Evolutionary conservation across 1,284 basidiomycete genomes (phyloP).

Genomic region (Cutaneotrichosporon sp.): DNA sequence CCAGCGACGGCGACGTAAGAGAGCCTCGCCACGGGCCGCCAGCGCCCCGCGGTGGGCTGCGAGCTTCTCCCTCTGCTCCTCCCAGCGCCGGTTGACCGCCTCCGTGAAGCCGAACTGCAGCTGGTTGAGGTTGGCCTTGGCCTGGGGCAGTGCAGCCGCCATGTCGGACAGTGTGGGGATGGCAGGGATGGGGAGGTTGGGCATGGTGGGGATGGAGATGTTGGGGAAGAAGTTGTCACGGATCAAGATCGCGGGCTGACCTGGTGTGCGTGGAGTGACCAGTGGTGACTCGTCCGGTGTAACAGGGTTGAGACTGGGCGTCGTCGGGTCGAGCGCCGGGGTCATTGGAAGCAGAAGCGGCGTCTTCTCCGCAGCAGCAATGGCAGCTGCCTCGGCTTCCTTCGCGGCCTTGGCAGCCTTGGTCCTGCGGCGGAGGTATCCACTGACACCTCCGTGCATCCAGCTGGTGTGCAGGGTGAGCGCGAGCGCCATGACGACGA

Average conservation of each 20-base stretch:
- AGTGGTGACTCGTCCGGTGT: slow-evolving; percentile 45
- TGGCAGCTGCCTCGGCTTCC: background rate
- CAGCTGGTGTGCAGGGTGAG: slow-evolving; percentile 60
- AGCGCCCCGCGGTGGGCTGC: slow-evolving; percentile 19
- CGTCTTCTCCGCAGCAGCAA: background rate
- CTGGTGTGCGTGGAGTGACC: slow-evolving; percentile 46
- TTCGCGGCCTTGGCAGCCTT: slow-evolving; percentile 5
- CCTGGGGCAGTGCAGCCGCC: slow-evolving; percentile 25
- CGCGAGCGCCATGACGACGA: slow-evolving; percentile 54
- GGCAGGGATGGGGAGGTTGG: slow-evolving; percentile 25
- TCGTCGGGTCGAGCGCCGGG: slow-evolving; percentile 5
- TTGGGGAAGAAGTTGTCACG: slow-evolving; percentile 33
- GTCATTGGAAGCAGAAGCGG: background rate
- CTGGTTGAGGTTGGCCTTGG: slow-evolving; percentile 24
- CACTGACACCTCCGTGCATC: slow-evolving; percentile 60
- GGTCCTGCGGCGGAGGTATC: slow-evolving; percentile 55
- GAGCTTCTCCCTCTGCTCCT: slow-evolving; percentile 42
- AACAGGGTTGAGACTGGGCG: slow-evolving; percentile 14
- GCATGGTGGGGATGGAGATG: slow-evolving; percentile 23
- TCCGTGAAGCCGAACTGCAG: slow-evolving; percentile 35
- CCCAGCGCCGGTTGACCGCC: slow-evolving; percentile 41
- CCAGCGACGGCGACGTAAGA: slow-evolving; percentile 12
- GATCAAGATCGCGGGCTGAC: slow-evolving; percentile 26
- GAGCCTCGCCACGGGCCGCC: slow-evolving; percentile 9
- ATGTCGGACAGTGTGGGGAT: slow-evolving; percentile 26